Conservation (phyloP, 2,329 filamentous ascomycete genomes). For the Oidium heveae region DNA sequence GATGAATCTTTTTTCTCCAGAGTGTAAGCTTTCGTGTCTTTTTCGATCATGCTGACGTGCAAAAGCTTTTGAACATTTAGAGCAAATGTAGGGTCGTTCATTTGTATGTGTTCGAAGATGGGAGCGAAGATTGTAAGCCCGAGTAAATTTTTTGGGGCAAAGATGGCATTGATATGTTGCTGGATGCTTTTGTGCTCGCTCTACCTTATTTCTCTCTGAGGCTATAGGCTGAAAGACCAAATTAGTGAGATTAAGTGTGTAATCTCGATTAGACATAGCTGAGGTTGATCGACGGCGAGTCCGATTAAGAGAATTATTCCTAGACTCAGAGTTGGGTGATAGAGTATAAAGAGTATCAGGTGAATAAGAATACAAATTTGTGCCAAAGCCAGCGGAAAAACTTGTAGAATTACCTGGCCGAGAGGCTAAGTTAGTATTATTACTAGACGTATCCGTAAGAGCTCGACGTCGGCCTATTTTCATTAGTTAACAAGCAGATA, state of each 20-base stretch:
- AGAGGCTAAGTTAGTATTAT: conserved; percentile 17
- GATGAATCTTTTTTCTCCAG: conserved; percentile 95
- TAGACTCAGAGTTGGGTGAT: conserved; percentile 31
- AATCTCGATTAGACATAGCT: conserved; percentile 31
- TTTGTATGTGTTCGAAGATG: conserved; percentile 93
- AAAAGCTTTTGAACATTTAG: conserved; percentile 90
- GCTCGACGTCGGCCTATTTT: conserved; percentile 13
- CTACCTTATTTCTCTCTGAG: conserved; percentile 31
- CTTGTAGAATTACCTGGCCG: conserved; percentile 24
- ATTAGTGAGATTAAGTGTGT: conserved; percentile 79
- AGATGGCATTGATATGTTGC: conserved; percentile 88
- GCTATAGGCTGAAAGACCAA: conserved; percentile 51
- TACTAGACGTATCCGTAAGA: conserved; percentile 14
- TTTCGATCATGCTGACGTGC: conserved; percentile 94
- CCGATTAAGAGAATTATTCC: conserved; percentile 18
- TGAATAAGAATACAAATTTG: conserved; percentile 21
- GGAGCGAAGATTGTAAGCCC: conserved; percentile 87
- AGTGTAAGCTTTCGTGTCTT: conserved; percentile 85
- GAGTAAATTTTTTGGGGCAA: conserved; percentile 86
- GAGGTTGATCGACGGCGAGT: conserved; percentile 37
- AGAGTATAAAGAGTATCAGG: conserved; percentile 24
- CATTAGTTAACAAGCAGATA: conserved; percentile 5
- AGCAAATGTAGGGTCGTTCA: conserved; percentile 90
- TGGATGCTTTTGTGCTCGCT: conserved; percentile 89
- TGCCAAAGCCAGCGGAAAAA: conserved; percentile 27